These are phyloP conservation scores for Parachaetomium inaequale DNA, from an alignment of 495 filamentous ascomycete genomes.

Conservation along the genomic window DNA sequence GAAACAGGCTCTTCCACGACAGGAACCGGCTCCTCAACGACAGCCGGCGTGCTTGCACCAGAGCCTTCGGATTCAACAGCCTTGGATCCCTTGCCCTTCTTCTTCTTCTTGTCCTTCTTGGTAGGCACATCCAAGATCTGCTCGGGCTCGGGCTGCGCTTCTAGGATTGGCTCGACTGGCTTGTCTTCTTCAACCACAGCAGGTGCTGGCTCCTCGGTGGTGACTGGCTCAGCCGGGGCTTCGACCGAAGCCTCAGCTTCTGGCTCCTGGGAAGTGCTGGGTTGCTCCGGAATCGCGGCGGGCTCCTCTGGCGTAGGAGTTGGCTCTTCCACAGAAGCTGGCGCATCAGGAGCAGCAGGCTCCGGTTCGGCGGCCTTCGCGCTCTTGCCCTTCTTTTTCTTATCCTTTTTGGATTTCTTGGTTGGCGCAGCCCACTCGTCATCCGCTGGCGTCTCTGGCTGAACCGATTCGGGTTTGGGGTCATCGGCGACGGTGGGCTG, in stretches of 20 bases:
- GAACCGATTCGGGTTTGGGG: constrained; percentile 3
- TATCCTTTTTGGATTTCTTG: constrained; percentile 32
- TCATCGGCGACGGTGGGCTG: background rate
- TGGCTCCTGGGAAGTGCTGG: background rate
- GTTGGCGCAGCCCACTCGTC: background rate
- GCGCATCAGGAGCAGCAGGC: constrained; percentile 23
- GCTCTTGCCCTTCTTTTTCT: constrained; percentile 35
- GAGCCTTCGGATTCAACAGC: constrained; percentile 12
- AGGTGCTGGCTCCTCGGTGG: background rate
- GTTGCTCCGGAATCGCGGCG: constrained; percentile 23
- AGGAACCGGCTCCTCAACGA: constrained; percentile 3
- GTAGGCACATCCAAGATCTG: background rate
- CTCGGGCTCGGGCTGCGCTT: background rate
- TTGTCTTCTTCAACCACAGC: background rate
- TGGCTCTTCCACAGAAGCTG: constrained; percentile 27
- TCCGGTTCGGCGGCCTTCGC: constrained; percentile 25
- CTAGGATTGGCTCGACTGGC: background rate
- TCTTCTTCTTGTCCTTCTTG: constrained; percentile 21
- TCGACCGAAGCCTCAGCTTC: background rate
- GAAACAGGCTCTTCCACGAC: background rate
- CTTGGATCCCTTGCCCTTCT: constrained; percentile 19
- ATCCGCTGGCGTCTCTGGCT: constrained; percentile 11
- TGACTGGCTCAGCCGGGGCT: background rate
- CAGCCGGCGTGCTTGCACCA: background rate
- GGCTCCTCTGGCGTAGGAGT: constrained; percentile 23